A percentile compares a stretch with the other conserved stretches of the same genome.
phyloP scores from a whole-genome alignment of 2,329 filamentous ascomycete species.

The Ophiostoma tasmaniense region DNA sequence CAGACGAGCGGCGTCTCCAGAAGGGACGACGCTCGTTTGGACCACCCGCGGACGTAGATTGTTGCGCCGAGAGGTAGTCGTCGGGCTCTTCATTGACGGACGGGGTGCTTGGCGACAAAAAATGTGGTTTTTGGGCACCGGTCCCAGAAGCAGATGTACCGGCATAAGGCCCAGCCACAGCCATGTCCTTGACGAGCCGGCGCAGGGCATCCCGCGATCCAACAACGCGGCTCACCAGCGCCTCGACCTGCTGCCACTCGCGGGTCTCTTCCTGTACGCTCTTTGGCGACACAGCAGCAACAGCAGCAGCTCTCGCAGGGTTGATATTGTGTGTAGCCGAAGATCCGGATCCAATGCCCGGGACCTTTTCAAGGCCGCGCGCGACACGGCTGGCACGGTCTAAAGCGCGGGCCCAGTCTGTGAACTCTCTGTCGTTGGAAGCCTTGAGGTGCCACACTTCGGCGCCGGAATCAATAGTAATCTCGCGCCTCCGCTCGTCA shows the following conservation, averaged over 20 bases:
- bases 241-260: constrained; percentile 83
- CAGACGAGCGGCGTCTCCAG: constrained; percentile 82
- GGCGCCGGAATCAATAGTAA: constrained; percentile 92
- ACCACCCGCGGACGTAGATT: constrained; percentile 21
- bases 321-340: neutral
- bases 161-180: constrained; percentile 29
- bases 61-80: constrained; percentile 46
- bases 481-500: constrained; percentile 79
- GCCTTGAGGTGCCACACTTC: constrained; percentile 94
- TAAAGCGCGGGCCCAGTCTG: constrained; percentile 76
- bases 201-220: constrained; percentile 84
- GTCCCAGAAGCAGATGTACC: neutral
- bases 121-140: constrained; percentile 22
- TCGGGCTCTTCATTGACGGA: constrained; percentile 42
- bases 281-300: constrained; percentile 25
- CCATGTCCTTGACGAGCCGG: constrained; percentile 76
- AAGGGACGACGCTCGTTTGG: constrained; percentile 61
- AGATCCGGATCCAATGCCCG: neutral
- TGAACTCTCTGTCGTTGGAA: constrained; percentile 73
- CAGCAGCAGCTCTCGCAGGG: constrained; percentile 20
- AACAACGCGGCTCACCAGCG: constrained; percentile 74
- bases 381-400: constrained; percentile 69
- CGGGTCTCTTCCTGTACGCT: constrained; percentile 53
- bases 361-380: constrained; percentile 39
- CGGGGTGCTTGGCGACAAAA: constrained; percentile 35